Evolutionary conservation across 129 eudicot genomes (phyloP).

Genomic region (Ambrosia artemisiifolia): DNA sequence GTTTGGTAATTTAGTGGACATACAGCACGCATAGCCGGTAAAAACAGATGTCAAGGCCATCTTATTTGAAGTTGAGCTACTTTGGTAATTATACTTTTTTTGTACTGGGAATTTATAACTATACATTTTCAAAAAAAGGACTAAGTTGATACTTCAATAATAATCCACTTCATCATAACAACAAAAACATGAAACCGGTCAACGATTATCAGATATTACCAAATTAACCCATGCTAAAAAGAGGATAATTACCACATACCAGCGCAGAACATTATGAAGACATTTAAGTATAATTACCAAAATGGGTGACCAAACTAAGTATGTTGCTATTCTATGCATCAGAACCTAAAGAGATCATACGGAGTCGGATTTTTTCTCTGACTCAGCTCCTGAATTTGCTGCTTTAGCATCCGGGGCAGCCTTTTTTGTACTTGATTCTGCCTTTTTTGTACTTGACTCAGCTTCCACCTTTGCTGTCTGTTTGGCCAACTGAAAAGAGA

Average conservation of each 20-base stretch:
- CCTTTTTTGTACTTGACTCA: slow-evolving; percentile 49
- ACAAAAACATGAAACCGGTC: no score
- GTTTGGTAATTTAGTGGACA: background rate
- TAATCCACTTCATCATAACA: no score
- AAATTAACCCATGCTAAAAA: no score
- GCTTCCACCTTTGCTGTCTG: slow-evolving; percentile 36
- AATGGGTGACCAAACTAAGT: background rate
- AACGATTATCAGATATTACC: no score
- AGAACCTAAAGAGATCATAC: slow-evolving; percentile 30
- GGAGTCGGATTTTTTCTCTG: slow-evolving; percentile 43
- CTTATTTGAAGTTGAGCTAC: no score
- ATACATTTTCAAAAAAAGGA: no score
- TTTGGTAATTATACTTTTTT: no score
- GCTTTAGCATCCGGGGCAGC: slow-evolving; percentile 44
- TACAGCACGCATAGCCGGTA: background rate
- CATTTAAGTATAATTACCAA: background rate
- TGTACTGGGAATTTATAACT: no score
- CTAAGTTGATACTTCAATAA: no score
- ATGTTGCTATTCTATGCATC: background rate
- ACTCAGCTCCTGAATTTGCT: slow-evolving; percentile 40
- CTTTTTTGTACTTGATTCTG: slow-evolving; percentile 45
- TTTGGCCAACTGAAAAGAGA: slow-evolving; percentile 39
- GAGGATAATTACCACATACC: no score
- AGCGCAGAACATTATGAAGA: no score
- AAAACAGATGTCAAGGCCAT: no score